Evolutionary conservation across 176 grass and related monocot genomes (phyloP).

Genomic region (Lolium rigidum): DNA sequence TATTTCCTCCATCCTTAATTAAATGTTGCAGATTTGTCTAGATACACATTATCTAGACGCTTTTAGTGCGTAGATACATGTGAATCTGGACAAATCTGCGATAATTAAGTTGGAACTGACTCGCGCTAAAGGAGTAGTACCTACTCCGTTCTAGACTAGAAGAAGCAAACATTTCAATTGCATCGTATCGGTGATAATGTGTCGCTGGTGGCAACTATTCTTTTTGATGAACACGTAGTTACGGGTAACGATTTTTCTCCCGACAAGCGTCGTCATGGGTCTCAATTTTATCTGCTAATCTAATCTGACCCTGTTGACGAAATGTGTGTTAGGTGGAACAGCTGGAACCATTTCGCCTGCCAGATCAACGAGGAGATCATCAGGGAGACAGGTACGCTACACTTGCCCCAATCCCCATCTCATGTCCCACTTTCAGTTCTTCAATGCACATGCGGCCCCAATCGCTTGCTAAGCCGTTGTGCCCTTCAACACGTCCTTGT

Average conservation of each 20-base stretch:
- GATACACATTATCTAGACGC: too few species aligned
- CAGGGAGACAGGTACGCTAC: constrained; percentile 68
- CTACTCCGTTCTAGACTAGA: too few species aligned
- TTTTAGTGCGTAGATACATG: too few species aligned
- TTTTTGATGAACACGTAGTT: not conserved
- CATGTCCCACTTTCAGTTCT: constrained; percentile 21
- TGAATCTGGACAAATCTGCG: too few species aligned
- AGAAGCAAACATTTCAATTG: too few species aligned
- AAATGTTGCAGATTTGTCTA: too few species aligned
- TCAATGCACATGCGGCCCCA: not conserved
- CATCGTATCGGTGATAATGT: too few species aligned
- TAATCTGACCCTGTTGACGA: not conserved
- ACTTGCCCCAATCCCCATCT: not conserved
- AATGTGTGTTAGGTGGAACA: constrained; percentile 78
- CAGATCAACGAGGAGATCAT: constrained; percentile 74
- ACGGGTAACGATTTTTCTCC: not conserved
- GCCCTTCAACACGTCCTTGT: not conserved
- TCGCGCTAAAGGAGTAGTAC: too few species aligned
- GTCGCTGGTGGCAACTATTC: too few species aligned
- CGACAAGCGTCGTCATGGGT: not conserved
- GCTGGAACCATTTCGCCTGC: constrained; percentile 92
- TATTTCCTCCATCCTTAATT: too few species aligned
- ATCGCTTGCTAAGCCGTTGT: not conserved
- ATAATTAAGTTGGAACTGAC: too few species aligned
- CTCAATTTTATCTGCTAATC: not conserved